Conservation (phyloP, 2,329 filamentous ascomycete genomes). For the Raffaelea albimanens region DNA sequence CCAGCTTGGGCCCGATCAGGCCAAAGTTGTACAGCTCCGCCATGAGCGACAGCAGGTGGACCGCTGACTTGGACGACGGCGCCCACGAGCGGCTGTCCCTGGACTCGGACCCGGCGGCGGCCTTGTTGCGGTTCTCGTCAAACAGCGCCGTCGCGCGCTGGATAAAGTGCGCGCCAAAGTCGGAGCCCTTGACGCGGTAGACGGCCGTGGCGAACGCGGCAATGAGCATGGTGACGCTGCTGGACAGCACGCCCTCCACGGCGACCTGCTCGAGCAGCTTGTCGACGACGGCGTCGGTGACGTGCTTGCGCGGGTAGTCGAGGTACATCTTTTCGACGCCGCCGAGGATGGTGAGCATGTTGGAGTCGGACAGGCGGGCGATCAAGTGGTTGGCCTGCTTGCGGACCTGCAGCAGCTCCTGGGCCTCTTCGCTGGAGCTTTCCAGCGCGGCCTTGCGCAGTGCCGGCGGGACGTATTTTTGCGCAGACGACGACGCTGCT, state of each 20-base stretch:
- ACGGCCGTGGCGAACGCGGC: slow-evolving; percentile 83
- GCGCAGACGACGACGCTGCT: slow-evolving; percentile 26
- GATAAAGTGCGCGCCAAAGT: slow-evolving; percentile 81
- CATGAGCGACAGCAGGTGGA: slow-evolving; percentile 74
- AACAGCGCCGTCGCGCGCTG: slow-evolving; percentile 51
- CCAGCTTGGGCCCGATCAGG: slow-evolving; percentile 68
- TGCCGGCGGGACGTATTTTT: slow-evolving; percentile 87
- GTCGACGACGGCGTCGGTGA: slow-evolving; percentile 71
- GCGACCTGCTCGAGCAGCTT: slow-evolving; percentile 70
- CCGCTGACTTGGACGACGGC: slow-evolving; percentile 45
- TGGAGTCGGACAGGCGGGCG: slow-evolving; percentile 88
- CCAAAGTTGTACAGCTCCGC: slow-evolving; percentile 90
- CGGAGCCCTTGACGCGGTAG: slow-evolving; percentile 78
- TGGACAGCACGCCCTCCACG: slow-evolving; percentile 67
- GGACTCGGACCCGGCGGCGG: slow-evolving; percentile 14
- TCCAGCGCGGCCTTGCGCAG: slow-evolving; percentile 45
- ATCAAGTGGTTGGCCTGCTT: slow-evolving; percentile 80
- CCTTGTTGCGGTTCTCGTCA: slow-evolving; percentile 49
- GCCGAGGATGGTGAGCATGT: slow-evolving; percentile 71
- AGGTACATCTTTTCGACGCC: slow-evolving; percentile 79
- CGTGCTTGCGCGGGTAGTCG: slow-evolving; percentile 75
- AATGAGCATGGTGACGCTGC: slow-evolving; percentile 84
- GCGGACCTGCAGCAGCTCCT: slow-evolving; percentile 61
- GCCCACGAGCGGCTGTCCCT: slow-evolving; percentile 9
- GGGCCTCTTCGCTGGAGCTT: slow-evolving; percentile 34